phyloP scores from a whole-genome alignment of 1,139 yeast genomes.

The Petasospora rhodanensis region DNA sequence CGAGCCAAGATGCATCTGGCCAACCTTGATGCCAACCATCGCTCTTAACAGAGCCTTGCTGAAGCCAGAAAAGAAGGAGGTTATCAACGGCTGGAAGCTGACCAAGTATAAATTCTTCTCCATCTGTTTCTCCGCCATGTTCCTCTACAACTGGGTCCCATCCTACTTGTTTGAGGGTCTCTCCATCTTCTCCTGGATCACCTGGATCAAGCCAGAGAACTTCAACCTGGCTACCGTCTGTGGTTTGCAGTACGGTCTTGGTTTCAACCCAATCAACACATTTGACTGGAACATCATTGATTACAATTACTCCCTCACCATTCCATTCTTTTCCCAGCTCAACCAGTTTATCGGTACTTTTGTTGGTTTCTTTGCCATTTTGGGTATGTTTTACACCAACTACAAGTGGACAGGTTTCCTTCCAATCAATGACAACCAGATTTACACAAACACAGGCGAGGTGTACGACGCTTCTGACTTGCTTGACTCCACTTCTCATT shows the following conservation, averaged over 20 bases:
- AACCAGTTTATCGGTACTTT: conserved; percentile 47
- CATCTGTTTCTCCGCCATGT: conserved; percentile 33
- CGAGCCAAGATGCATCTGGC: conserved; percentile 55
- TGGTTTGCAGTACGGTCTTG: conserved; percentile 49
- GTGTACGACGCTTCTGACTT: conserved; percentile 29
- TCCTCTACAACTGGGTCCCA: conserved; percentile 56
- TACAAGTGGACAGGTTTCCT: conserved; percentile 47
- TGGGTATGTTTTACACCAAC: conserved; percentile 46
- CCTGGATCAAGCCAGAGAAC: conserved; percentile 60
- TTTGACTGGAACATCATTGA: conserved; percentile 49
- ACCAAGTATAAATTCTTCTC: conserved; percentile 44
- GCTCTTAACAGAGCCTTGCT: conserved; percentile 52
- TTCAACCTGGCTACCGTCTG: conserved; percentile 48
- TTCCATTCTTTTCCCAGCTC: conserved; percentile 56
- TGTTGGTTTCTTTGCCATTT: conserved; percentile 37
- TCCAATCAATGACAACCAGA: conserved; percentile 38
- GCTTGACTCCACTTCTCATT: conserved; percentile 18
- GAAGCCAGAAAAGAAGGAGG: conserved; percentile 36
- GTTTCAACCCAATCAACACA: conserved; percentile 49
- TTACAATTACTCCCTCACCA: conserved; percentile 59
- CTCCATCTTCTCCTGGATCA: conserved; percentile 54
- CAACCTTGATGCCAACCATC: conserved; percentile 47
- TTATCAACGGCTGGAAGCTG: conserved; percentile 48
- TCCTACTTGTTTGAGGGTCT: conserved; percentile 45
- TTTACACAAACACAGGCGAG: conserved; percentile 43